Base-by-base conservation (phyloP, 2,329 filamentous ascomycete species). In the Arthrobotrys entomopaga region DNA sequence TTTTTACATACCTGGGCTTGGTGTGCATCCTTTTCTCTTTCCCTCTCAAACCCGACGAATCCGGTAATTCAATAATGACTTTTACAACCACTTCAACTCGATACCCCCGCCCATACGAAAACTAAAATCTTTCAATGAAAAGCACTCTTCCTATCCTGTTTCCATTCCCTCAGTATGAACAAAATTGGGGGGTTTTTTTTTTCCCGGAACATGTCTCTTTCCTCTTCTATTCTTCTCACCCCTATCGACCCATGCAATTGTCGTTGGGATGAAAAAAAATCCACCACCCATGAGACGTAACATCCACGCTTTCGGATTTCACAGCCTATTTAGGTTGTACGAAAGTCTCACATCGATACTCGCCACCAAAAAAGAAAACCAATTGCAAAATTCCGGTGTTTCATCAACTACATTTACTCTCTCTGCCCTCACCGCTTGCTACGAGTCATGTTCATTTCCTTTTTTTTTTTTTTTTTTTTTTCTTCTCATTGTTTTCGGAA, bases 1-100 rank as follows among this genome's bases (percentile, higher is more conserved):
- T 40, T 13, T n/a, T 48, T 64, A 74, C 57, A 74, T 74, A 63
- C 70, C 70, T 57, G 63, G 70, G 63, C 57, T 43, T 63, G 57
- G 63, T 64, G 70, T 58, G 70, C 63, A 58, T 48, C 50, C 38
- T 53, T 15, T 20, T 58, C 58, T 58, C 16, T 52, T 49, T 40
- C 52, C 26, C 43, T 48, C 34, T 20, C 26, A 15, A 60, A 66
- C 49, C 50, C 48, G 67, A 60, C 60, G 50, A 66, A 60, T 63
- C 19, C 63, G 58, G 50, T 74, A 67, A 74, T 74, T 74, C 63
- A 61, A 74, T 74, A 74, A 74, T 67, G 11, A 57, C 52, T 29
- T 48, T 59, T 52, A 42, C 34, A 49, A 49, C 11, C 50, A 48
- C 22, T 19, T 48, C 26, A 38, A 34, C 56, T 64, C 52, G 58